These are phyloP conservation scores for Ophiocordyceps camponoti-saundersi DNA, from an alignment of 2,329 filamentous ascomycete genomes.

Conservation along the genomic window DNA sequence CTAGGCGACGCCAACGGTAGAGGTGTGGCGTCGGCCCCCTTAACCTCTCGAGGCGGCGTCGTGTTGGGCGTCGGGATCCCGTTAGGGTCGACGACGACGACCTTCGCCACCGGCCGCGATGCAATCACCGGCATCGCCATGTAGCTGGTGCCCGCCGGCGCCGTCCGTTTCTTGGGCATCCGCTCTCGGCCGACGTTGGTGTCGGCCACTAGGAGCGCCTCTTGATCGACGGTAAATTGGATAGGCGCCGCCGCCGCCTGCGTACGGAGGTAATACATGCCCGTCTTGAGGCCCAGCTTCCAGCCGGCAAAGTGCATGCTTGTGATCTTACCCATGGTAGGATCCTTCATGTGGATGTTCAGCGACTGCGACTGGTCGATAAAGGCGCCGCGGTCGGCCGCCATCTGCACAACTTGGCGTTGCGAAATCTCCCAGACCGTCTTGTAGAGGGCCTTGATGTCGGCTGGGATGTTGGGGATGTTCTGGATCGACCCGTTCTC, in stretches of 20 bases:
- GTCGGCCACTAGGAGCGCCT: conserved; percentile 77
- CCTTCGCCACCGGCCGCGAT: conserved; percentile 32
- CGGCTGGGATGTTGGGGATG: conserved; percentile 88
- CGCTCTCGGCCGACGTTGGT: conserved; percentile 53
- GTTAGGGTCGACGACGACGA: conserved; percentile 21
- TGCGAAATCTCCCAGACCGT: conserved; percentile 99
- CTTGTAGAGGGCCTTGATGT: conserved; percentile 97
- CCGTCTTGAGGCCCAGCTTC: conserved; percentile 98
- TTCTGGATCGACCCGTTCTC: conserved; percentile 93
- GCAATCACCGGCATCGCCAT: conserved; percentile 17
- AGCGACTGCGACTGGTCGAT: conserved; percentile 98
- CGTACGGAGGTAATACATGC: conserved; percentile 99
- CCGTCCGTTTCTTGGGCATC: conserved; percentile 52
- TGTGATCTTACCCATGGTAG: conserved; percentile 99
- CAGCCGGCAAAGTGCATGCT: conserved; percentile 99
- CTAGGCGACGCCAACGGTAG: conserved; percentile 38
- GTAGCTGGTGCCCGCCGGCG: conserved; percentile 35
- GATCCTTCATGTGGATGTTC: conserved; percentile 99
- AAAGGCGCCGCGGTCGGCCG: conserved; percentile 92
- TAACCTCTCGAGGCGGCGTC: conserved; percentile 39
- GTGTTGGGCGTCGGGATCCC: conserved; percentile 53
- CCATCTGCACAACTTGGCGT: conserved; percentile 91
- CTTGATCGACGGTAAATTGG: conserved; percentile 97
- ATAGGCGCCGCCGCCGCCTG: conserved; percentile 94
- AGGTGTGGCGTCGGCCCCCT: conserved; percentile 19